A percentile compares a stretch with the other conserved stretches of the same genome.
Evolutionary conservation across 306 rosid genomes (phyloP).

Genomic region (Inga oerstediana): DNA sequence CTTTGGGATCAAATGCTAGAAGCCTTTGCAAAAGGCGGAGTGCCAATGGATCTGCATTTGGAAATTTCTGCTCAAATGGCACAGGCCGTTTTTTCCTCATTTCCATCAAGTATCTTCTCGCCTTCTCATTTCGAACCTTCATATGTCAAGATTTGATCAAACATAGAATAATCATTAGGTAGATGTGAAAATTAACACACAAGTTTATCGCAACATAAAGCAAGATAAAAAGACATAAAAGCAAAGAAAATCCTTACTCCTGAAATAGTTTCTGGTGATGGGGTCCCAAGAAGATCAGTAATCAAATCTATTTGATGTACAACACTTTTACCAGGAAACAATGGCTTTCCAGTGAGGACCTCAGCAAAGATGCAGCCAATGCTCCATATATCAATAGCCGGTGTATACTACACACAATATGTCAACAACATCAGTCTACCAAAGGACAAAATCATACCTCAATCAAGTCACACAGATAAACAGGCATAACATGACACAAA

Average conservation of each 20-base stretch:
- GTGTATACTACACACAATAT: conserved; percentile 41
- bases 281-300: conserved; percentile 87
- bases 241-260: conserved; percentile 52
- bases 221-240: conserved; percentile 24
- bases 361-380: conserved; percentile 50
- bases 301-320: conserved; percentile 86
- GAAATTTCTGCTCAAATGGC: conserved; percentile 66
- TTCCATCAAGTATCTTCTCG: conserved; percentile 65
- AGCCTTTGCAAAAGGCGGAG: conserved; percentile 63
- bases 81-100: conserved; percentile 59
- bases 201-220: conserved; percentile 1
- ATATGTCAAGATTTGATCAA: conserved; percentile 12
- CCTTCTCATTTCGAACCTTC: conserved; percentile 85
- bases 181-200: background rate
- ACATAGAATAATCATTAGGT: background rate
- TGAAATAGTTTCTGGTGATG: conserved; percentile 56
- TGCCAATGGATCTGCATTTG: conserved; percentile 75
- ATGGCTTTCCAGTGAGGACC: conserved; percentile 61
- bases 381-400: conserved; percentile 49
- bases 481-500: conserved; percentile 36
- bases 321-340: conserved; percentile 88
- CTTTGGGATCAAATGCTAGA: conserved; percentile 85
- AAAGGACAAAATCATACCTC: background rate
- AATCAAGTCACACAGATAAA: conserved; percentile 13
- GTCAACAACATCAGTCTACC: conserved; percentile 8